Evolutionary conservation across 116 monocot species (phyloP).

Genomic region (Zostera marina): DNA sequence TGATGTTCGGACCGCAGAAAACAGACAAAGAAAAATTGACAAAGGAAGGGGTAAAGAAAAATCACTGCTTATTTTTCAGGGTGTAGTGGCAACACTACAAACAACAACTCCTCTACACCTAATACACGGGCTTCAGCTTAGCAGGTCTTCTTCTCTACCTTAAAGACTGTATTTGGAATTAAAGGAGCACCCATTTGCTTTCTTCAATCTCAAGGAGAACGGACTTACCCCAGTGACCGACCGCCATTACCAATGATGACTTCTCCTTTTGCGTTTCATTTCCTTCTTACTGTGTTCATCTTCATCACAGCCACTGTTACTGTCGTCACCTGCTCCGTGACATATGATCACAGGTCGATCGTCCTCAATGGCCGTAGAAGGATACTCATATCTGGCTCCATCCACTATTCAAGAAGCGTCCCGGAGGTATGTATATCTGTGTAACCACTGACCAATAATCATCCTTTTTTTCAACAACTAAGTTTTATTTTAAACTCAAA

Average conservation of each 20-base stretch:
- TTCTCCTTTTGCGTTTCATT: background rate
- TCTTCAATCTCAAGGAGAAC: background rate
- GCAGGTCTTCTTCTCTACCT: too few relatives aligned
- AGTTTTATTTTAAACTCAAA: background rate
- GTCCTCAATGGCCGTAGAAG: slow-evolving; percentile 55
- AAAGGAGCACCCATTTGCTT: slow-evolving; percentile 1
- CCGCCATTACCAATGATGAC: background rate
- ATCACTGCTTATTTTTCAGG: too few relatives aligned
- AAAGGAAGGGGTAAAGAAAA: too few relatives aligned
- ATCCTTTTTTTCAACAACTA: background rate
- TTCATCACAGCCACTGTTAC: background rate
- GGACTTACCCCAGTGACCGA: background rate
- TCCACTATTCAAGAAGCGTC: slow-evolving; percentile 66
- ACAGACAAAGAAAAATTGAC: too few relatives aligned
- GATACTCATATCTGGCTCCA: slow-evolving; percentile 57
- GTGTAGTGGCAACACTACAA: too few relatives aligned
- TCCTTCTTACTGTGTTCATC: background rate
- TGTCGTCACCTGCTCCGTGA: slow-evolving; percentile 8
- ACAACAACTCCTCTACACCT: too few relatives aligned
- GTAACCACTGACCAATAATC: too few relatives aligned
- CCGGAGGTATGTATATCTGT: slow-evolving; percentile 21
- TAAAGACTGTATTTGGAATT: too few relatives aligned
- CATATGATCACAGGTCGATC: slow-evolving; percentile 47
- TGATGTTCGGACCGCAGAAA: too few relatives aligned
- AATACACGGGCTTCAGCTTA: too few relatives aligned